Evolutionary conservation across 345 rosid species (phyloP).

Genomic region (Lepidium aucheri): DNA sequence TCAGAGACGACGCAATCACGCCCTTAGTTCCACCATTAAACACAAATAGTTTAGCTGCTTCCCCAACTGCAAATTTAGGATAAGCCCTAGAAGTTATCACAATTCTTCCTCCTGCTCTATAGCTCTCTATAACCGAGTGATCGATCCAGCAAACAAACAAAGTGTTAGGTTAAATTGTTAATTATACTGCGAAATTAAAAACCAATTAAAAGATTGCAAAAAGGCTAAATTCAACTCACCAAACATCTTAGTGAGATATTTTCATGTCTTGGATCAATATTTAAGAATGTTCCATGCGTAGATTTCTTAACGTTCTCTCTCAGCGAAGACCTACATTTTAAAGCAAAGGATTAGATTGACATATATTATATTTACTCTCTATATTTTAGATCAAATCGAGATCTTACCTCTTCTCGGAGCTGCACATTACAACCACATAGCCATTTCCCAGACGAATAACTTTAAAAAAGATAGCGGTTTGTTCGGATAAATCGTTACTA

Average conservation of each 20-base stretch:
- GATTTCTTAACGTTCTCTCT: background rate
- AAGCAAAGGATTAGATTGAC: too few relatives aligned
- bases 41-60: slow-evolving; percentile 28
- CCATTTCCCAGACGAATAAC: slow-evolving; percentile 29
- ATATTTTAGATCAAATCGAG: background rate
- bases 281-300: slow-evolving; percentile 30
- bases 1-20: slow-evolving; percentile 33
- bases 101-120: slow-evolving; percentile 43
- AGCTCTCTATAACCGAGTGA: slow-evolving; percentile 45
- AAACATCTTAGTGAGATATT: slow-evolving; percentile 49
- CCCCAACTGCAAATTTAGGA: slow-evolving; percentile 37
- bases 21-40: slow-evolving; percentile 42
- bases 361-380: too few relatives aligned
- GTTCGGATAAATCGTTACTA: slow-evolving; percentile 41
- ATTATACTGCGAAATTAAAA: background rate
- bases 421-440: slow-evolving; percentile 43
- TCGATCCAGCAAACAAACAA: slow-evolving; percentile 32
- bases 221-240: slow-evolving; percentile 22
- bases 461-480: slow-evolving; percentile 51
- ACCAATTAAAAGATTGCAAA: background rate
- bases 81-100: slow-evolving; percentile 61
- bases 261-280: slow-evolving; percentile 35
- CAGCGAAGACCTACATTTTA: background rate
- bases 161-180: background rate
- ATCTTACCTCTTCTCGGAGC: slow-evolving; percentile 13